Evolutionary conservation across 441 rosid species (phyloP), one percentile per base, ranked within the genome.

Genomic region (Pelargonium cotyledonis): DNA sequence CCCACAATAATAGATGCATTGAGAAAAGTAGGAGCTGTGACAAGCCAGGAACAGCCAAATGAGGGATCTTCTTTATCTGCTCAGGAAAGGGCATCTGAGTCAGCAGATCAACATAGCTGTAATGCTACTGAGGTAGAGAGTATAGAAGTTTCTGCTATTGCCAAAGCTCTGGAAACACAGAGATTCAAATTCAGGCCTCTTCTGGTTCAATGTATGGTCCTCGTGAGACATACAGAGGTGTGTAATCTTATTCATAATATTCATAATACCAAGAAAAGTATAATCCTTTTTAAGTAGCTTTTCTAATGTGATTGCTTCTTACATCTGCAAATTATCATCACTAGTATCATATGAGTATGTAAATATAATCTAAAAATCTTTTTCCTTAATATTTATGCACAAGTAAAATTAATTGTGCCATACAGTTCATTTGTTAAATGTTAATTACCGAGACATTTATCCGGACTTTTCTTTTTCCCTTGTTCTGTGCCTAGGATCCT

Each of bases 101-200:
- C 85, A 62, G 65, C 68, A 63, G 82, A 74, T 51, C 83, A 81
- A 71, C 71, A 68, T 77, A 72, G 78, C 63, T 35, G 73, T 35
- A 81, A 70, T 71, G 71, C 68, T 72, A 75, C 68, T 71, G 90
- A 80, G 70, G 70, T 73, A 21, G 63, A 73, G 79, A 53, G 21
- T 69, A 67, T 89, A 73, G 92, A 89, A 79, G 80, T 83, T 80
- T 82, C 90, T 77, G 85, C 81, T 62, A 75, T 78, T 74, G 55
- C 82, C 69, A 83, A 80, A 57, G 82, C 77, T 70, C 76, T 91
- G 73, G 92, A 85, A 76, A 68, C 77, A 67, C 96, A 92, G 66
- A 85, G 88, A 79, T 87, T 72, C 78, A 92, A 87, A 65, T 92
- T 89, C 84, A 87, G 97, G 87, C 86, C 90, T 67, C 91, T 92